A percentile compares a stretch with the other conserved stretches of the same genome.
Conservation (phyloP, 2,329 filamentous ascomycete genomes). For the Botrytis aclada region DNA sequence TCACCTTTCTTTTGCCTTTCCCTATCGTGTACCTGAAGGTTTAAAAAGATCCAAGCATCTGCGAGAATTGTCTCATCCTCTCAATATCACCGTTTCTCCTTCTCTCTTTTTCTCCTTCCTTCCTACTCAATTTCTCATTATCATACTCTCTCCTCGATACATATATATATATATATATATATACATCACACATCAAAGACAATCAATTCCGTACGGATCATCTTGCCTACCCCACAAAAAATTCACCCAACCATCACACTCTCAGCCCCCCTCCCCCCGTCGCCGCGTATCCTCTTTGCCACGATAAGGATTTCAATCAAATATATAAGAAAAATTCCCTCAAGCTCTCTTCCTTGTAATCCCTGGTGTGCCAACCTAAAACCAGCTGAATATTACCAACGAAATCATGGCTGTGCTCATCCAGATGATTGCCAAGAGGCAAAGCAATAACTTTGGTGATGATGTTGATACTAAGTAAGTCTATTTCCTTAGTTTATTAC, state of each 20-base stretch:
- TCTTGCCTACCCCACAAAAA: conserved; percentile 1
- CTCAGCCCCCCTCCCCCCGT: neutral
- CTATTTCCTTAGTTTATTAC: neutral
- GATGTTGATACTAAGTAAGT: neutral
- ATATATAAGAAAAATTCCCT: neutral
- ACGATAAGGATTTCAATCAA: neutral
- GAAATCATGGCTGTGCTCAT: neutral
- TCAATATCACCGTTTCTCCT: neutral
- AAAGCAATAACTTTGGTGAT: neutral
- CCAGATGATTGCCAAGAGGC: conserved; percentile 6
- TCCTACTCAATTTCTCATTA: neutral
- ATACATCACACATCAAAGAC: neutral
- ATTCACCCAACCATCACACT: neutral
- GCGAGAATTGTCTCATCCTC: too few species aligned
- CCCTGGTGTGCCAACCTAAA: neutral
- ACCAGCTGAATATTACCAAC: neutral
- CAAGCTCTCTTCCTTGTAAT: neutral
- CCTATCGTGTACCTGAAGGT: neutral
- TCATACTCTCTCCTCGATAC: neutral
- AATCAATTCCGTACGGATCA: neutral
- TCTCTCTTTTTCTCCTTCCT: neutral
- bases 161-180: too few species aligned
- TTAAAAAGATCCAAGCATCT: neutral
- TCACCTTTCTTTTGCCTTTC: neutral
- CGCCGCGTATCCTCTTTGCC: neutral